A percentile compares a stretch with the other conserved stretches of the same genome.
Conservation (phyloP, 225 moss, liverwort and hornwort genomes). For the Asterella californica region DNA sequence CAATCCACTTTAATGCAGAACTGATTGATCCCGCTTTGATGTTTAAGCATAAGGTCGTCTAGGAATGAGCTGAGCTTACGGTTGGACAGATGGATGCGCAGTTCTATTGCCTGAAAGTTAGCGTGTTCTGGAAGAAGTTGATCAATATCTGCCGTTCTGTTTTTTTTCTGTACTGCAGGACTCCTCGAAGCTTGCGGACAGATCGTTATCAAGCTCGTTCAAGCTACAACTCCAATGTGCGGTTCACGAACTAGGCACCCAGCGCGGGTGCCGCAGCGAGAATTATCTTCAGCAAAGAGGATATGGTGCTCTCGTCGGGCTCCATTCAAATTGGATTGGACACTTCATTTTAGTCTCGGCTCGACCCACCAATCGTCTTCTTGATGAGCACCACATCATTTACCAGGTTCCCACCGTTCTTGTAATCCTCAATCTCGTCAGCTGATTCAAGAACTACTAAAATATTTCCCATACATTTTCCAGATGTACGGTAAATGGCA, state of each 20-base stretch:
- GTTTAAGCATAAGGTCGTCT: too few relatives aligned
- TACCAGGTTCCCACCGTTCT: constrained; percentile 44
- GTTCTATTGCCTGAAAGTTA: background rate
- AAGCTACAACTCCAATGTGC: constrained; percentile 34
- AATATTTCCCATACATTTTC: background rate
- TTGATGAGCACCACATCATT: constrained; percentile 47
- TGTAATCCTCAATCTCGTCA: background rate
- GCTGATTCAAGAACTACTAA: background rate
- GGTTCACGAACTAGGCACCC: constrained; percentile 39
- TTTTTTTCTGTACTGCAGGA: constrained; percentile 4
- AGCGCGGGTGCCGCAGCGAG: constrained; percentile 36
- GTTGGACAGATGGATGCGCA: background rate
- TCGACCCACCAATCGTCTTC: constrained; percentile 47
- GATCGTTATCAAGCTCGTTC: constrained; percentile 41
- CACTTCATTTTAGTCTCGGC: constrained; percentile 55
- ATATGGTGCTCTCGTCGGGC: constrained; percentile 50
- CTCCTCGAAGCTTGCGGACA: constrained; percentile 19
- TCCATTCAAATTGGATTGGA: constrained; percentile 66
- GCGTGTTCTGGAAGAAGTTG: background rate
- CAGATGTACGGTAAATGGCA: background rate
- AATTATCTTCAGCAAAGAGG: constrained; percentile 54
- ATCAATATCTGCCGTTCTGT: background rate
- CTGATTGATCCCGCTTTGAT: too few relatives aligned
- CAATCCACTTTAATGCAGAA: too few relatives aligned
- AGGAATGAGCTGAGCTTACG: background rate